A percentile compares a stretch with the other conserved stretches of the same genome.
Evolutionary conservation across 768 basidiomycete genomes (phyloP).

Genomic region (Lentinula boryana): DNA sequence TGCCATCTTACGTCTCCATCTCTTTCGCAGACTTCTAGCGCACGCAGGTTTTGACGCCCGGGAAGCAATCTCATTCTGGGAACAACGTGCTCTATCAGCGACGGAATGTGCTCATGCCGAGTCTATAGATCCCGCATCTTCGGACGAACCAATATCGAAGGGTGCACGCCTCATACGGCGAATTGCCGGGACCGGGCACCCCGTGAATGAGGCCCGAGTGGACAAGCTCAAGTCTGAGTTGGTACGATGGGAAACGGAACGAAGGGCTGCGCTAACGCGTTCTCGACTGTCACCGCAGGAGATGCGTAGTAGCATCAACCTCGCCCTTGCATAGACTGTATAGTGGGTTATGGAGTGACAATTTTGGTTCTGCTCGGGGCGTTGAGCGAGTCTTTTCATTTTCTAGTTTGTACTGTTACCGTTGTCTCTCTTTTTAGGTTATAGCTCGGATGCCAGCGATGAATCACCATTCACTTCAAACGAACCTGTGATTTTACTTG

Average conservation of each 20-base stretch:
- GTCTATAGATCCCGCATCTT: slow-evolving; percentile 13
- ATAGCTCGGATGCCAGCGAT: not conserved
- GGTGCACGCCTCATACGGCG: slow-evolving; percentile 25
- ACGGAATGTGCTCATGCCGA: slow-evolving; percentile 40
- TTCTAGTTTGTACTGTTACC: slow-evolving; percentile 1
- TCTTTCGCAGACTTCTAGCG: slow-evolving; percentile 66
- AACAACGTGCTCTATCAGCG: slow-evolving; percentile 39
- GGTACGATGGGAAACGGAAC: slow-evolving; percentile 59
- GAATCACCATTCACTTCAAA: not conserved
- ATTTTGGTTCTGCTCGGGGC: not conserved
- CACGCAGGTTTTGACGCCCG: slow-evolving; percentile 89
- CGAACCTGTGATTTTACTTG: too few species aligned
- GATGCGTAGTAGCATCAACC: slow-evolving; percentile 9
- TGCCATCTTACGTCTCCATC: slow-evolving; percentile 1
- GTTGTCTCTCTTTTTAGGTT: not conserved
- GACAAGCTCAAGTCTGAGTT: slow-evolving; percentile 61
- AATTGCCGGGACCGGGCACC: slow-evolving; percentile 59
- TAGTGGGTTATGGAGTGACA: not conserved
- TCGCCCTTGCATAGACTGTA: slow-evolving; percentile 9
- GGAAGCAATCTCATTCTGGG: slow-evolving; percentile 80
- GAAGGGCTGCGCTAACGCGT: slow-evolving; percentile 21
- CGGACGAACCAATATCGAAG: slow-evolving; percentile 5
- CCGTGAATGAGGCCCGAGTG: slow-evolving; percentile 60
- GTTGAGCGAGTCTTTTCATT: not conserved
- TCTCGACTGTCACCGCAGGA: slow-evolving; percentile 2